Conservation (phyloP, 169 alveolate genomes). For the Cryptosporidium ubiquitum region DNA sequence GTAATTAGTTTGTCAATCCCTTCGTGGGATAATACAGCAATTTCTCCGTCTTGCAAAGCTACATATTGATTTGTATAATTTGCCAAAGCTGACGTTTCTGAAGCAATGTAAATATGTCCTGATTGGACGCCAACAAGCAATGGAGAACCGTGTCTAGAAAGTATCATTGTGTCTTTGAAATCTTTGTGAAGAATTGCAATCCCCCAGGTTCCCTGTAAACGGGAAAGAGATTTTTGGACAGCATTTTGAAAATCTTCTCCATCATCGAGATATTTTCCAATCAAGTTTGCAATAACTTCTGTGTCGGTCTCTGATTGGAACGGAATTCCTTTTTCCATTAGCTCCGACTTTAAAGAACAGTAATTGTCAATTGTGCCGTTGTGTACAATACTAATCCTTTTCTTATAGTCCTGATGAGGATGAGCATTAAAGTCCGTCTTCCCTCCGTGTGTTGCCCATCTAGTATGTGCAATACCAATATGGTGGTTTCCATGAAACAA, state of each 20-base stretch:
- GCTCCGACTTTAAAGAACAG: constrained; percentile 79
- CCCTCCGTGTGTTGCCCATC: constrained; percentile 99
- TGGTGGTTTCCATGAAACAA: constrained; percentile 83
- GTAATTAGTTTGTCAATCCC: constrained; percentile 82
- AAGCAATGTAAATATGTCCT: constrained; percentile 89
- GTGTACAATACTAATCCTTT: constrained; percentile 93
- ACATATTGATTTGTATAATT: constrained; percentile 91
- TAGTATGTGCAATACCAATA: constrained; percentile 97
- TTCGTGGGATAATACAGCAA: constrained; percentile 84
- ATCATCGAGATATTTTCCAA: constrained; percentile 88
- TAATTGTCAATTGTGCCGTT: constrained; percentile 95
- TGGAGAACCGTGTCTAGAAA: constrained; percentile 94
- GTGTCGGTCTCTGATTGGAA: constrained; percentile 93
- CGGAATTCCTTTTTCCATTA: constrained; percentile 81
- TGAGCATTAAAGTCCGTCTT: constrained; percentile 96
- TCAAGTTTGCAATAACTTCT: constrained; percentile 95
- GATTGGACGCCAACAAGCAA: constrained; percentile 88
- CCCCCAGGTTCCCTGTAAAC: constrained; percentile 96
- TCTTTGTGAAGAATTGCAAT: constrained; percentile 89
- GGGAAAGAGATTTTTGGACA: constrained; percentile 85
- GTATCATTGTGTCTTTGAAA: constrained; percentile 88
- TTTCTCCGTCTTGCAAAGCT: constrained; percentile 89
- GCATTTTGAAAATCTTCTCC: constrained; percentile 86
- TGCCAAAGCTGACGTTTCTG: constrained; percentile 94
- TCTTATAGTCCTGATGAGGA: constrained; percentile 94